Evolutionary conservation across 1,284 basidiomycete species (phyloP), one percentile per base, ranked within the genome.

Genomic region (Ganoderma lingzhi): DNA sequence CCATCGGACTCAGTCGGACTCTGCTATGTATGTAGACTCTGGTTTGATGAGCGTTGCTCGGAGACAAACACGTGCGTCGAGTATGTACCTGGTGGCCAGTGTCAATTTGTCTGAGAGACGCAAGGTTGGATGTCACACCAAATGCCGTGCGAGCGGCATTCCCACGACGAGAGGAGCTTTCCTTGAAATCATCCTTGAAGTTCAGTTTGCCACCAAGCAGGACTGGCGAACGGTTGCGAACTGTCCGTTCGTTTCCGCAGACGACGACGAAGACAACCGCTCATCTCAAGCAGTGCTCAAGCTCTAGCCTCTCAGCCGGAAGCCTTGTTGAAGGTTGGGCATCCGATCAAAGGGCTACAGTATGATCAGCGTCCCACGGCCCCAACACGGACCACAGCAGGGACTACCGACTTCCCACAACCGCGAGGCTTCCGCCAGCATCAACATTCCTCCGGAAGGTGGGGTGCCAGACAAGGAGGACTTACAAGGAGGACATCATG

Each of bases 1-100:
- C 48, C 48, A 51, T 28, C 23, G 59, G n/a, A n/a, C n/a, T n/a
- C n/a, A n/a, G n/a, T n/a, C n/a, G n/a, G n/a, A n/a, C n/a, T n/a
- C n/a, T n/a, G n/a, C n/a, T n/a, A n/a, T n/a, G n/a, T n/a, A n/a
- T n/a, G n/a, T n/a, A n/a, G 53, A 28, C 32, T 37, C n/a, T 58
- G 28, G 53, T 23, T 56, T 67, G 69, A 70, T 70, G 69, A n/a
- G 59, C 58, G 69, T 70, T 64, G 69, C 63, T 42, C 5, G 41
- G 12, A n/a, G n/a, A n/a, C n/a, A n/a, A 58, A 53, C 69, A 70
- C 69, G 69, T 70, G 69, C 48, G 58, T 17, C 10, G 2, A 56
- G n/a, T n/a, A n/a, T n/a, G 17, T 15, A 56, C 53, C 28, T 56
- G 53, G 53, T 56, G 53, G 48, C 23, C n/a, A 51, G 23, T 51